Evolutionary conservation across 371 early-diverging fungal species (phyloP).

Genomic region (Mucor velutinosus): DNA sequence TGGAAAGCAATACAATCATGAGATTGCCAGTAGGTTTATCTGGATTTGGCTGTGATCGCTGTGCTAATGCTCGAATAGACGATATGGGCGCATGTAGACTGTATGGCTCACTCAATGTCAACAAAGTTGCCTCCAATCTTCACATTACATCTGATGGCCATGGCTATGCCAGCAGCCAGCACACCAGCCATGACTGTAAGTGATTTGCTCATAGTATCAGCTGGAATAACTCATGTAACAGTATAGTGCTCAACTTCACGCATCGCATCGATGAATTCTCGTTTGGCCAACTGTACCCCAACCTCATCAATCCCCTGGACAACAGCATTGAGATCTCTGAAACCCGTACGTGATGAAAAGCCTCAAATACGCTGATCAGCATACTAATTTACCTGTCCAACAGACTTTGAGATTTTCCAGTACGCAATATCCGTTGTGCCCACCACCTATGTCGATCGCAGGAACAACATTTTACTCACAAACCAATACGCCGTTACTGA

Average conservation of each 20-base stretch:
- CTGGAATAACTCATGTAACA: neutral
- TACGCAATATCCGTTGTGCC: slow-evolving; percentile 86
- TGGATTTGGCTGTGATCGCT: neutral
- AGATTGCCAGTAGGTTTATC: slow-evolving; percentile 32
- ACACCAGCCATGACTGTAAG: slow-evolving; percentile 72
- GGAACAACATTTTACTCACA: slow-evolving; percentile 60
- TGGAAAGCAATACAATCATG: slow-evolving; percentile 39
- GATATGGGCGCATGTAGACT: slow-evolving; percentile 76
- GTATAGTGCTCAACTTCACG: slow-evolving; percentile 86
- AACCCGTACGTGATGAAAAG: slow-evolving; percentile 42
- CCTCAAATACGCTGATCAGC: neutral
- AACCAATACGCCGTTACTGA: slow-evolving; percentile 95
- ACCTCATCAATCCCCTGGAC: slow-evolving; percentile 86
- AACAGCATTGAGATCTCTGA: slow-evolving; percentile 70
- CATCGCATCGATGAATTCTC: slow-evolving; percentile 91
- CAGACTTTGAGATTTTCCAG: slow-evolving; percentile 75
- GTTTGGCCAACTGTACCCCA: slow-evolving; percentile 85
- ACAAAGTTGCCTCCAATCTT: slow-evolving; percentile 86
- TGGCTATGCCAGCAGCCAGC: slow-evolving; percentile 68
- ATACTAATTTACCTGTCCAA: neutral
- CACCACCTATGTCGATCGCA: slow-evolving; percentile 77
- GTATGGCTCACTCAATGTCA: slow-evolving; percentile 72
- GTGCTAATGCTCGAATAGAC: slow-evolving; percentile 15
- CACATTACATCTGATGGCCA: slow-evolving; percentile 91
- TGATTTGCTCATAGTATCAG: neutral